Percentiles rank a stretch among this genome's conserved stretches.
phyloP scores from a whole-genome alignment of 257 asterid species.

The Craterostigma plantagineum region DNA sequence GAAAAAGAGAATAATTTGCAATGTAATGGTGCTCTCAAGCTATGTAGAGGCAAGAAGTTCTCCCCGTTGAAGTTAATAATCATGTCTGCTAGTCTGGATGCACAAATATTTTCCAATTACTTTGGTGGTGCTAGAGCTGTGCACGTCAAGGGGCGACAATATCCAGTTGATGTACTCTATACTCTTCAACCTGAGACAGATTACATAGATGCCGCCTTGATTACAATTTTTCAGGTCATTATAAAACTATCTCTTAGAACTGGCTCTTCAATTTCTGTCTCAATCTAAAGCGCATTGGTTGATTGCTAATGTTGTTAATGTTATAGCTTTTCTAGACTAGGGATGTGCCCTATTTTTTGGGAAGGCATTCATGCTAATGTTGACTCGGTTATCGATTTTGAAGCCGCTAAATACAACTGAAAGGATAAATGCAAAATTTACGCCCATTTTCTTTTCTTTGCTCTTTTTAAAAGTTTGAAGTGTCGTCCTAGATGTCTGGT shows the following conservation, averaged over 20 bases:
- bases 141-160: constrained; percentile 84
- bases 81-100: constrained; percentile 98
- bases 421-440: too few species aligned
- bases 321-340: too few species aligned
- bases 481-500: too few species aligned
- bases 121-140: constrained; percentile 93
- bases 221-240: constrained; percentile 80
- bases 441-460: too few species aligned
- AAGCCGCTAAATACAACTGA: too few species aligned
- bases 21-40: constrained; percentile 18
- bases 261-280: not conserved
- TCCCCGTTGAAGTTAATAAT: constrained; percentile 66
- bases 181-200: constrained; percentile 81
- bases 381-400: too few species aligned
- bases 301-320: too few species aligned
- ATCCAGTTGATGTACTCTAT: constrained; percentile 61
- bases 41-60: constrained; percentile 24
- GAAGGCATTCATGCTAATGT: too few species aligned
- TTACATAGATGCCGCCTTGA: constrained; percentile 78
- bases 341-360: too few species aligned
- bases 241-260: constrained; percentile 7
- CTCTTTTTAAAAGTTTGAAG: too few species aligned
- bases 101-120: constrained; percentile 63
- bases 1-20: constrained; percentile 18
- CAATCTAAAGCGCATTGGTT: too few species aligned